Evolutionary conservation across 176 grass and related monocot species (phyloP).

Genomic region (Triticum dicoccoides): DNA sequence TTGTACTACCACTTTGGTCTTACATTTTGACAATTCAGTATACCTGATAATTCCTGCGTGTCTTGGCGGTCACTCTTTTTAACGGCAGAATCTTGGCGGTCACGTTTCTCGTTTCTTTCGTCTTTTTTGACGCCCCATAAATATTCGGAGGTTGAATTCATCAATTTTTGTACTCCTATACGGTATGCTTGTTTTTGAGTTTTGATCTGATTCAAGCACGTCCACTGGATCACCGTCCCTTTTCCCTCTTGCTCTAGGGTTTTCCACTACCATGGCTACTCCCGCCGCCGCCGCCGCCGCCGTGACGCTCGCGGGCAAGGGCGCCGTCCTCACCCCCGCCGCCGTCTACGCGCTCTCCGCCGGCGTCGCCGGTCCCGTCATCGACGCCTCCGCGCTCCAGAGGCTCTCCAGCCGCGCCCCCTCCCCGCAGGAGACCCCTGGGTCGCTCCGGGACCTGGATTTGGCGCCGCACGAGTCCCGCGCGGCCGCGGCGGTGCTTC

Average conservation of each 20-base stretch:
- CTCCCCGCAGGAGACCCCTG: conserved; percentile 32
- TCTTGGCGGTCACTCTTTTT: neutral
- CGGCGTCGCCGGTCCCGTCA: conserved; percentile 30
- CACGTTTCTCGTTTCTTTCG: neutral
- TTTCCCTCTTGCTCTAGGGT: conserved; percentile 39
- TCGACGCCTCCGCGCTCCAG: conserved; percentile 74
- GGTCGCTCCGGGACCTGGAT: neutral
- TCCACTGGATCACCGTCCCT: neutral
- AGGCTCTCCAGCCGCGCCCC: conserved; percentile 46
- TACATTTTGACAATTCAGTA: too few species aligned
- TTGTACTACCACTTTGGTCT: too few species aligned
- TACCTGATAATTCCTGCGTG: too few species aligned
- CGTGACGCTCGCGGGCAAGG: conserved; percentile 69
- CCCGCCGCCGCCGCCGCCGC: conserved; percentile 28
- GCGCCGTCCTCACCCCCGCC: conserved; percentile 42
- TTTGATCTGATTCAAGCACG: neutral
- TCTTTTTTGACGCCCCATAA: neutral
- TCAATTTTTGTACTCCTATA: neutral
- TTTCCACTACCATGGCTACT: conserved; percentile 38
- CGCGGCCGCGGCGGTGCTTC: conserved; percentile 62
- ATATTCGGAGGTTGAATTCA: neutral
- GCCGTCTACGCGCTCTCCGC: conserved; percentile 56
- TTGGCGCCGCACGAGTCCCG: conserved; percentile 45
- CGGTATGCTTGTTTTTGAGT: neutral
- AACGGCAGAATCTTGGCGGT: neutral